Percentiles rank a stretch among this genome's conserved stretches.
These are phyloP conservation scores for Fusarium anguioides DNA, from an alignment of 2,329 filamentous ascomycete genomes.

Conservation along the genomic window DNA sequence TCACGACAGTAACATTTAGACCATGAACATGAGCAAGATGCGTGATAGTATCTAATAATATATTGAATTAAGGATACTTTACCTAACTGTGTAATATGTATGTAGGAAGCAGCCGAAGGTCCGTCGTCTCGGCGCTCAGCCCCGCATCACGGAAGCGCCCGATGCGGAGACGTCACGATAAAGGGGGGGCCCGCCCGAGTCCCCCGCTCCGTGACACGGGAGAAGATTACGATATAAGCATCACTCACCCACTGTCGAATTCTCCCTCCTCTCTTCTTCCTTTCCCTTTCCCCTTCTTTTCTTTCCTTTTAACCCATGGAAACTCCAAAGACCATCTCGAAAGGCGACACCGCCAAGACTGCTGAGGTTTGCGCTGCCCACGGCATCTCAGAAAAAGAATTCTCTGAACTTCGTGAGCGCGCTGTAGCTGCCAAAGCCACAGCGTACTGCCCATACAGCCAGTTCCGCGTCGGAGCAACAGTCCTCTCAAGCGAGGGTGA, in stretches of 20 bases:
- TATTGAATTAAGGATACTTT: not conserved
- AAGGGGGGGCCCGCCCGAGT: constrained; percentile 32
- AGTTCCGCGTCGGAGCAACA: constrained; percentile 89
- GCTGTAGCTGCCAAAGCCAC: constrained; percentile 77
- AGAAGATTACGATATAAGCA: constrained; percentile 17
- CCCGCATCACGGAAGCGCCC: constrained; percentile 41
- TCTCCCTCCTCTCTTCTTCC: not conserved
- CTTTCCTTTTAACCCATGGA: constrained; percentile 23
- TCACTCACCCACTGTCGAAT: not conserved
- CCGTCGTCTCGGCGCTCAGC: constrained; percentile 36
- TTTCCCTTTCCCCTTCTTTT: not conserved
- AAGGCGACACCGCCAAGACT: constrained; percentile 45
- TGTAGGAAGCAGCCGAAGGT: constrained; percentile 24
- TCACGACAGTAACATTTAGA: constrained; percentile 39
- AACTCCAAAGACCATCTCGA: constrained; percentile 41
- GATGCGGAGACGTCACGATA: constrained; percentile 41
- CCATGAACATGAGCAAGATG: constrained; percentile 34
- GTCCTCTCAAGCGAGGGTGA: constrained; percentile 68
- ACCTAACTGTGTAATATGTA: no score
- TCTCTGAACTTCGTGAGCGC: constrained; percentile 70
- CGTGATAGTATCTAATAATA: constrained; percentile 40
- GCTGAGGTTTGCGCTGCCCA: constrained; percentile 47
- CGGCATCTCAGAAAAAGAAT: constrained; percentile 70
- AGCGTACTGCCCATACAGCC: constrained; percentile 93
- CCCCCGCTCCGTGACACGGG: constrained; percentile 19